Evolutionary conservation across 2,329 filamentous ascomycete genomes (phyloP), one percentile per base, ranked within the genome.

Genomic region (Madurella fahalii): DNA sequence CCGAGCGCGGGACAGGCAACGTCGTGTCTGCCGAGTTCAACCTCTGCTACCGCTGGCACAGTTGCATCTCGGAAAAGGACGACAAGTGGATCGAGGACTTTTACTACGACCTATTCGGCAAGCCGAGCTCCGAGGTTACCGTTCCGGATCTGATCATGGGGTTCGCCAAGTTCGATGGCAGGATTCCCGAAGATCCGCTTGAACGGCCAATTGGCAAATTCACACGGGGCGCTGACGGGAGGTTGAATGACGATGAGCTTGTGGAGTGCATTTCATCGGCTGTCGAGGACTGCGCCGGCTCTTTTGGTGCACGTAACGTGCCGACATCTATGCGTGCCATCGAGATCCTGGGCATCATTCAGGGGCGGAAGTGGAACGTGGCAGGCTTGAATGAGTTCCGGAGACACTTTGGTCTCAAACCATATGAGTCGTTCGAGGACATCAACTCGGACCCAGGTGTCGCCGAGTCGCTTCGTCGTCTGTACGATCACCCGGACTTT

Each of bases 21-120:
- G 84, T 87, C 60, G 89, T 93, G 5, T 93, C 89, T 0, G 89
- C 87, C 3, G 90, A 95, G 72, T 95, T 95, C 77, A 95, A 94
- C 66, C 77, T 95, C 9, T 87, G 88, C 61, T 95, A 95, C 69
- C 80, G 90, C 59, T 95, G 90, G 89, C 90, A 95, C 73, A 90
- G 89, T 2, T 85, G 86, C 62, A 88, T 94, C 62, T 82, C 74
- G 1, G 80, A 83, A 54, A 84, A 82, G 59, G 90, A 95, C 64
- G 90, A 94, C 65, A 78, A 84, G 61, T 95, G 90, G 89, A 87
- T 90, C 18, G 79, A 90, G 62, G 76, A 85, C 12, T 78, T 89
- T 57, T 90, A 88, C 65, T 69, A 73, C 1, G 72, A 81, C 41
- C 69, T 89, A 1, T 84, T 90, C 59, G 78, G 79, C 47, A 83